A percentile compares a stretch with the other conserved stretches of the same genome.
Evolutionary conservation across 257 asterid species (phyloP).

Genomic region (Knoxia roxburghii): DNA sequence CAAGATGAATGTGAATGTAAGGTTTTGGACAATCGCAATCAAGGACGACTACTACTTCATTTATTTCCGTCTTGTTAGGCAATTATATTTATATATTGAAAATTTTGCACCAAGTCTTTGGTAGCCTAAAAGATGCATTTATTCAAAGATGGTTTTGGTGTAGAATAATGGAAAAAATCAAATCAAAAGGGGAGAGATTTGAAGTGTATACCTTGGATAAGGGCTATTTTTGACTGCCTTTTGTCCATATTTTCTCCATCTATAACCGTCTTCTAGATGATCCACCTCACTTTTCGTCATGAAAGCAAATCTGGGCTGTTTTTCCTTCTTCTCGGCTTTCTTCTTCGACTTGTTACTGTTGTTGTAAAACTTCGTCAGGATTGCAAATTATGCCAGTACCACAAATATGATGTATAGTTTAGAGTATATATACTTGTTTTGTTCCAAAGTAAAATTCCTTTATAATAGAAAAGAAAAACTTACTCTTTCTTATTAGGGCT

Average conservation of each 20-base stretch:
- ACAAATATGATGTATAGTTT: too few species aligned
- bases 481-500: slow-evolving; percentile 57
- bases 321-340: slow-evolving; percentile 68
- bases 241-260: slow-evolving; percentile 92
- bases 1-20: slow-evolving; percentile 12
- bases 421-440: too few species aligned
- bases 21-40: slow-evolving; percentile 1
- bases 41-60: neutral
- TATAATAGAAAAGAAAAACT: neutral
- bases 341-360: slow-evolving; percentile 54
- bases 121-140: neutral
- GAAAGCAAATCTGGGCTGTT: slow-evolving; percentile 65
- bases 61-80: slow-evolving; percentile 8
- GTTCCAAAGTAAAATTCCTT: too few species aligned
- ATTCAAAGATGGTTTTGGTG: slow-evolving; percentile 6
- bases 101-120: neutral
- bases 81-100: neutral
- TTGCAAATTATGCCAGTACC: too few species aligned
- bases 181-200: neutral
- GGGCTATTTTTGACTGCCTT: slow-evolving; percentile 88
- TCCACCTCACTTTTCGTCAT: slow-evolving; percentile 89
- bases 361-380: neutral
- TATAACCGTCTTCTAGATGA: slow-evolving; percentile 82
- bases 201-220: slow-evolving; percentile 59
- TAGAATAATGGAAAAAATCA: neutral